Evolutionary conservation across 1,139 yeast species (phyloP).

Genomic region (Lodderomyces parapsilosis): DNA sequence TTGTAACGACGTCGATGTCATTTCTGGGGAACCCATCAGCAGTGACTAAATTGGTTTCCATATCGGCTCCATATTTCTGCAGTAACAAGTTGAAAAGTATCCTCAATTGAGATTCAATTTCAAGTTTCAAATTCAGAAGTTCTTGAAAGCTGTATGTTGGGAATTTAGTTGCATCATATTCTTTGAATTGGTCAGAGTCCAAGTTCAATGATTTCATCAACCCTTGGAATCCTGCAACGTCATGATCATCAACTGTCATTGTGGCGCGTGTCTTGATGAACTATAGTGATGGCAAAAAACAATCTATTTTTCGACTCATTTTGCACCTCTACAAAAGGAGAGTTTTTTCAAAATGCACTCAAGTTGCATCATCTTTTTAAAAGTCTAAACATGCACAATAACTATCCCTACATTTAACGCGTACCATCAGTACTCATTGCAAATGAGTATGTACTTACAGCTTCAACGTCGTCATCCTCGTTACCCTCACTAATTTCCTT

Average conservation of each 20-base stretch:
- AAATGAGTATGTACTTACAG: constrained; percentile 44
- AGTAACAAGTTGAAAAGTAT: constrained; percentile 32
- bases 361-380: background rate
- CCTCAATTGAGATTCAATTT: constrained; percentile 34
- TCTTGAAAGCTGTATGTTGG: constrained; percentile 24
- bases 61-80: constrained; percentile 43
- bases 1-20: constrained; percentile 77
- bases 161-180: constrained; percentile 21
- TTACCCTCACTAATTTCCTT: constrained; percentile 67
- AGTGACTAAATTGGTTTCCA: constrained; percentile 65
- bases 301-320: background rate
- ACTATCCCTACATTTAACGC: constrained; percentile 1
- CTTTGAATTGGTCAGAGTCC: constrained; percentile 24
- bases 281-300: background rate
- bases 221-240: constrained; percentile 33
- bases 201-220: constrained; percentile 41
- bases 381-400: background rate
- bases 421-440: constrained; percentile 32
- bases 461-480: constrained; percentile 54
- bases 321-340: background rate
- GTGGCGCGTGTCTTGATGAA: background rate
- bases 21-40: constrained; percentile 81
- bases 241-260: constrained; percentile 18
- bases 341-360: no score
- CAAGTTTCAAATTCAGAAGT: constrained; percentile 28